Evolutionary conservation across 768 basidiomycete genomes (phyloP).

Genomic region (Lactifluus hygrophoroides): DNA sequence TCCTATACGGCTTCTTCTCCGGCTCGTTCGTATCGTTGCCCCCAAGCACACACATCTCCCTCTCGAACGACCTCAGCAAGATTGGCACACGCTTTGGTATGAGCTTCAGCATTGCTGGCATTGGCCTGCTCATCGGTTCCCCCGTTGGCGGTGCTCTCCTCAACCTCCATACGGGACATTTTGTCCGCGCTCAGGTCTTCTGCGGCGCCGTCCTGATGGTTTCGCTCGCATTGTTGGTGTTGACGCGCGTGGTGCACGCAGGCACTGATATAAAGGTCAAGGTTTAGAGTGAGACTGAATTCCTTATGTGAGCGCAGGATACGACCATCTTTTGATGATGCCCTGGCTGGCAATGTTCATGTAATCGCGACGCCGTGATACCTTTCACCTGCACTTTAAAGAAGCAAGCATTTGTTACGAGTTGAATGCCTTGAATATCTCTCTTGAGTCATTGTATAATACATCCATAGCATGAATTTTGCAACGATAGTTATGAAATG

Average conservation of each 20-base stretch:
- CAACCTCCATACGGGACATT: constrained; percentile 9
- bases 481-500: not conserved
- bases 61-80: constrained; percentile 11
- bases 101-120: constrained; percentile 17
- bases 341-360: too few relatives aligned
- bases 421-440: not conserved
- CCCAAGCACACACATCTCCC: constrained; percentile 1
- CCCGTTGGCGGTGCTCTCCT: constrained; percentile 21
- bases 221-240: not conserved
- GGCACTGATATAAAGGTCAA: constrained; percentile 1
- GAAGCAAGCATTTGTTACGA: not conserved
- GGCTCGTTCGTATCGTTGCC: constrained; percentile 17
- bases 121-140: constrained; percentile 20
- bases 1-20: constrained; percentile 34
- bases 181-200: constrained; percentile 11
- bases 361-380: not conserved
- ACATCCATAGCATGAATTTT: not conserved
- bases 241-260: constrained; percentile 1
- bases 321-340: not conserved
- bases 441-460: not conserved
- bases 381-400: not conserved
- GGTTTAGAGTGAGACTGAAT: not conserved
- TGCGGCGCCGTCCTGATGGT: constrained; percentile 2
- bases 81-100: constrained; percentile 24
- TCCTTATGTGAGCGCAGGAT: not conserved